phyloP scores from a whole-genome alignment of 257 asterid species.

The Dorcoceras hygrometricum region DNA sequence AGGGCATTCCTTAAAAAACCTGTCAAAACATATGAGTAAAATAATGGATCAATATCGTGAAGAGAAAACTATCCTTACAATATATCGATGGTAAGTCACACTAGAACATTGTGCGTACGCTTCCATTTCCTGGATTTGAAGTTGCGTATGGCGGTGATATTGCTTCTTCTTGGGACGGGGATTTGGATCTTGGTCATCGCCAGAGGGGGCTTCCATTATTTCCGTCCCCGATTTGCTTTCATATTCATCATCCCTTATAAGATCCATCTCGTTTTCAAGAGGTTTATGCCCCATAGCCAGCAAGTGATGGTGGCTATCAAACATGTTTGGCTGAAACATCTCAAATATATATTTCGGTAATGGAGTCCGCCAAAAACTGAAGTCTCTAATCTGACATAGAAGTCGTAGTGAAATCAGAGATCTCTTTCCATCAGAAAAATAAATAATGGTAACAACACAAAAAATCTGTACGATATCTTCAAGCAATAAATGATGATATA shows the following conservation, averaged over 20 bases:
- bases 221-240: slow-evolving; percentile 69
- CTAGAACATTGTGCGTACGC: slow-evolving; percentile 36
- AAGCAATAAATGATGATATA: slow-evolving; percentile 16
- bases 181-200: slow-evolving; percentile 68
- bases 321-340: slow-evolving; percentile 73
- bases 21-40: slow-evolving; percentile 9
- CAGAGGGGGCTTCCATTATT: slow-evolving; percentile 57
- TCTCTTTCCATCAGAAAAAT: background rate
- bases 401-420: background rate
- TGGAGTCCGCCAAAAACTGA: slow-evolving; percentile 1
- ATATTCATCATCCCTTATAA: slow-evolving; percentile 49
- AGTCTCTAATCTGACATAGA: slow-evolving; percentile 22
- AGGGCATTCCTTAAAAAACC: slow-evolving; percentile 82
- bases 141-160: slow-evolving; percentile 73
- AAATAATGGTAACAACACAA: background rate
- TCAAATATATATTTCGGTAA: background rate
- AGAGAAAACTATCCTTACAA: background rate
- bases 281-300: slow-evolving; percentile 56
- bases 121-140: slow-evolving; percentile 77
- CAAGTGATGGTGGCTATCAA: slow-evolving; percentile 56
- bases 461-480: slow-evolving; percentile 19
- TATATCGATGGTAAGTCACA: background rate
- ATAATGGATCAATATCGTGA: background rate
- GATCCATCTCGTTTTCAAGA: slow-evolving; percentile 53
- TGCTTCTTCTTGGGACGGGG: slow-evolving; percentile 70